A percentile compares a stretch with the other conserved stretches of the same genome.
Evolutionary conservation across 768 basidiomycete species (phyloP).

Genomic region (Mycena rebaudengoi): DNA sequence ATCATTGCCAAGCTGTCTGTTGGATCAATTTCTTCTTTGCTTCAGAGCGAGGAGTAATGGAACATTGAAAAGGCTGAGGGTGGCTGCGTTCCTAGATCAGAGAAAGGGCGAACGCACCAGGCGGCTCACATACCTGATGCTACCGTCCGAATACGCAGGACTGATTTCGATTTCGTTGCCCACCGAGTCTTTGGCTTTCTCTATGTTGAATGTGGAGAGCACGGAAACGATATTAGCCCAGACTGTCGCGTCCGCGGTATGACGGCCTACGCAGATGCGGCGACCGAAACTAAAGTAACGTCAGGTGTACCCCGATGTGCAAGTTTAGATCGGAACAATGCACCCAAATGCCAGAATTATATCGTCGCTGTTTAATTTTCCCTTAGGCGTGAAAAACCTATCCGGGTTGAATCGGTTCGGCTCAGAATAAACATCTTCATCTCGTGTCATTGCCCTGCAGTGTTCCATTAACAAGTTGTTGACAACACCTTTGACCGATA

Average conservation of each 20-base stretch:
- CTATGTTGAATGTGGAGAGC: conserved; percentile 3
- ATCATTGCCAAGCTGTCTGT: no score
- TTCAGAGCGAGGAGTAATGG: conserved; percentile 2
- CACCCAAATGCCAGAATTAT: background rate
- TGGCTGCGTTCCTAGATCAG: background rate
- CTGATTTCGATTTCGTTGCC: conserved; percentile 54
- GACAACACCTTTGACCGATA: no score
- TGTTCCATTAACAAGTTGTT: background rate
- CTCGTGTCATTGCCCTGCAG: conserved; percentile 7
- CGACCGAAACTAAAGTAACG: conserved; percentile 1
- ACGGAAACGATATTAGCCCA: conserved; percentile 8
- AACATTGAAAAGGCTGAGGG: background rate
- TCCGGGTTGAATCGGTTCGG: conserved; percentile 9
- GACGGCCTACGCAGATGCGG: background rate
- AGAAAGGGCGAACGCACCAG: background rate
- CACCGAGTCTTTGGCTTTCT: conserved; percentile 45
- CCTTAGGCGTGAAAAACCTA: background rate
- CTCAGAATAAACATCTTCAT: background rate
- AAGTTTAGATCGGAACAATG: background rate
- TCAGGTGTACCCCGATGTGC: background rate
- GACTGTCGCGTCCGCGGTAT: background rate
- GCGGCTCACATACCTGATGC: background rate
- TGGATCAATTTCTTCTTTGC: background rate
- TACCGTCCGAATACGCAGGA: background rate
- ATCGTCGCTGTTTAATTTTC: background rate